A percentile compares a stretch with the other conserved stretches of the same genome.
phyloP scores from a whole-genome alignment of 176 grass and related monocot species.

The Paspalum vaginatum region DNA sequence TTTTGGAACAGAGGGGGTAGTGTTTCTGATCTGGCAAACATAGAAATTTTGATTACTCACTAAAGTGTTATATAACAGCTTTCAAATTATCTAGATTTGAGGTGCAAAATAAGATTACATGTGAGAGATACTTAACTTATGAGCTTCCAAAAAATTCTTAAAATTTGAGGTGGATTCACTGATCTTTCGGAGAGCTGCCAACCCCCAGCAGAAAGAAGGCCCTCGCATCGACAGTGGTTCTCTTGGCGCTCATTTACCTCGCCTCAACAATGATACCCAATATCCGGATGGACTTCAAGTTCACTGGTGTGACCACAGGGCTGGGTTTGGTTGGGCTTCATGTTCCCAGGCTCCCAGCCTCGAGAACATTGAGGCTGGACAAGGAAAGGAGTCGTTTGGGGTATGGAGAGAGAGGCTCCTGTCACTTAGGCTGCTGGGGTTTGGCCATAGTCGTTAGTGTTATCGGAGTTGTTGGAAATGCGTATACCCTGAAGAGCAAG shows the following conservation, averaged over 20 bases:
- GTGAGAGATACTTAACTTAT: too few relatives aligned
- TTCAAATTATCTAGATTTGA: too few relatives aligned
- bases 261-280: constrained; percentile 91
- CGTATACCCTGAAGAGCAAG: constrained; percentile 74
- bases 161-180: constrained; percentile 53
- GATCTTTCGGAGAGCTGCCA: constrained; percentile 50
- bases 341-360: constrained; percentile 83
- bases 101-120: too few relatives aligned
- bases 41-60: too few relatives aligned
- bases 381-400: constrained; percentile 66
- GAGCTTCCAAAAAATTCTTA: too few relatives aligned
- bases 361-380: constrained; percentile 74
- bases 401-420: constrained; percentile 62
- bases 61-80: too few relatives aligned
- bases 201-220: constrained; percentile 66
- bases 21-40: too few relatives aligned
- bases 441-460: constrained; percentile 67
- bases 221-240: constrained; percentile 68
- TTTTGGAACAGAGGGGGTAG: too few relatives aligned
- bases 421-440: constrained; percentile 60
- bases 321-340: constrained; percentile 73
- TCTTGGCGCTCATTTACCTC: constrained; percentile 73
- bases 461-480: constrained; percentile 74
- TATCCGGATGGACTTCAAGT: constrained; percentile 98
- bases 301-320: constrained; percentile 86